Evolutionary conservation across 108 stramenopile species (phyloP), one percentile per base, ranked within the genome.

Genomic region (Hondaea fermentalgiana): DNA sequence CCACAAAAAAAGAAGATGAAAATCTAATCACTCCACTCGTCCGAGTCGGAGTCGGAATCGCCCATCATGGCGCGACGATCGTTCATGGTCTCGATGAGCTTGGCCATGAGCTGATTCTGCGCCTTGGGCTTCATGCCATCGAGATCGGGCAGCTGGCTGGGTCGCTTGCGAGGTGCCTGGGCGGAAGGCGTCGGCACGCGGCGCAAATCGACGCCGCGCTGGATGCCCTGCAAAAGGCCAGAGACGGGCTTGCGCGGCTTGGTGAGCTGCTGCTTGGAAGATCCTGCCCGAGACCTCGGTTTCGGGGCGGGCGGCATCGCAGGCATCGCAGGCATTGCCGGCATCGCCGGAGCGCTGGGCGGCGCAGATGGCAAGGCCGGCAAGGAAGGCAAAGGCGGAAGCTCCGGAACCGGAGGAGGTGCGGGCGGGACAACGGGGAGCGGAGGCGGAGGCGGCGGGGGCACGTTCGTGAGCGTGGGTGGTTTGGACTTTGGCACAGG

Each of bases 91-190:
- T 47, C 76, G 51, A 83, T 83, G 28, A 83, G 76, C 45, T 83
- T 83, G 45, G 76, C 76, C 76, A 83, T 83, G 76, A 83, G 76
- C 76, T 83, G 76, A 23, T 83, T 83, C 28, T 83, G 76, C 12
- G 76, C 76, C 51, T 83, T 83, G 45, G 76, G 76, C 28, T 83
- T 83, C 76, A 83, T 83, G n/a, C 16, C 49, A 12, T 53, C 3
- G 51, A 83, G 76, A 3, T 83, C 76, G 25, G 76, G 76, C 14
- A 83, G 76, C 28, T 21, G 6, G n/a, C 28, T 83, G 76, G 12
- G 43, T 8, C 49, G n/a, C 25, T 23, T 53, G 6, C 19, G 23
- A 25, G 28, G 23, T 72, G 59, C 2, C n/a, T 59, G n/a, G 1
- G 59, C 59, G 3, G 59, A 59, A 23, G 42, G 6, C 64, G 21